Conservation (phyloP, 768 basidiomycete species). For the Pseudohyphozyma bogoriensis region DNA sequence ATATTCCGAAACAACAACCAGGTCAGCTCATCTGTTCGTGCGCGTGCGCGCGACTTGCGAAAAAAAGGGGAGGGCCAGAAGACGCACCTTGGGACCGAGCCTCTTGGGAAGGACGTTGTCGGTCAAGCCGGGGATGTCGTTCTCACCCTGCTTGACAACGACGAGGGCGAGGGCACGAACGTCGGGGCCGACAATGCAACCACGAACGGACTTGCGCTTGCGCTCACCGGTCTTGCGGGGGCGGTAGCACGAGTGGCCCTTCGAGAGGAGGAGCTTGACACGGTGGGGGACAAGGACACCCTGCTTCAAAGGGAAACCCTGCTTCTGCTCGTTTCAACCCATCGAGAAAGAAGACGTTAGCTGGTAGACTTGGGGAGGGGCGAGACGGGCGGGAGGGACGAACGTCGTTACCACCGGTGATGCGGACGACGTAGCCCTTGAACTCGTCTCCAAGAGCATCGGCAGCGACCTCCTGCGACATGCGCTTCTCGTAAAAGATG, state of each 20-base stretch:
- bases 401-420: slow-evolving; percentile 91
- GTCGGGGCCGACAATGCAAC: slow-evolving; percentile 94
- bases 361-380: not conserved
- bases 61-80: too few relatives aligned
- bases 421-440: slow-evolving; percentile 91
- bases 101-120: slow-evolving; percentile 87
- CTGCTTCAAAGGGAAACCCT: slow-evolving; percentile 99
- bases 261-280: slow-evolving; percentile 82
- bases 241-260: slow-evolving; percentile 98
- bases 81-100: slow-evolving; percentile 72
- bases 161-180: slow-evolving; percentile 88
- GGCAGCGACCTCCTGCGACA: slow-evolving; percentile 84
- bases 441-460: slow-evolving; percentile 90
- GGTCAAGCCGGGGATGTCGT: slow-evolving; percentile 80
- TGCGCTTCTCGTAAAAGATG: slow-evolving; percentile 94
- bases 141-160: slow-evolving; percentile 89
- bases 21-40: not conserved
- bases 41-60: not conserved
- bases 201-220: slow-evolving; percentile 97
- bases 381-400: not conserved
- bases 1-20: not conserved
- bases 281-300: slow-evolving; percentile 91
- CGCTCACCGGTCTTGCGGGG: slow-evolving; percentile 84
- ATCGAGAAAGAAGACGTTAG: not conserved
- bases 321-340: slow-evolving; percentile 55